A percentile compares a stretch with the other conserved stretches of the same genome.
These are phyloP conservation scores for Aspergillus sp. DNA, from an alignment of 2,329 filamentous ascomycete genomes.

Conservation along the genomic window DNA sequence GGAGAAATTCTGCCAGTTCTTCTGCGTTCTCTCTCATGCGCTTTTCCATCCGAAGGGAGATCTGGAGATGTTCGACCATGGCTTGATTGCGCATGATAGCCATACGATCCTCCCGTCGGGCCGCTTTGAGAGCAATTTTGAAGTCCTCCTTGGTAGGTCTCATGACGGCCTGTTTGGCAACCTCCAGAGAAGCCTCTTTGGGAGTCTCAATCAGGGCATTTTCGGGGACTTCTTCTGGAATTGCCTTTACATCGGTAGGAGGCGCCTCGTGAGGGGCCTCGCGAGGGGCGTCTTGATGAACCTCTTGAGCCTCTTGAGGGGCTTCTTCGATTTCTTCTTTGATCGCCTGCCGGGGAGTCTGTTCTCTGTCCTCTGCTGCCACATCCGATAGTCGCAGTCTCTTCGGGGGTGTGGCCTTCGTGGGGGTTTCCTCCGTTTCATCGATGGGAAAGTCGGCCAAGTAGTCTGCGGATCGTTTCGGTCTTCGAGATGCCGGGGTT, in stretches of 20 bases:
- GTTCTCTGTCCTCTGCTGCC: not conserved
- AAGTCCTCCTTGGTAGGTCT: not conserved
- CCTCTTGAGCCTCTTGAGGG: not conserved
- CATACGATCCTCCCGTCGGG: not conserved
- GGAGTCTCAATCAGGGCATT: not conserved
- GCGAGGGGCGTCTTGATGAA: not conserved
- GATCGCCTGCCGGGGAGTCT: not conserved
- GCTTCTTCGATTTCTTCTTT: not conserved
- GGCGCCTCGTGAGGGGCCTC: too few relatives aligned
- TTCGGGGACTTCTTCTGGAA: not conserved
- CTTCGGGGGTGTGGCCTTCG: constrained; percentile 35
- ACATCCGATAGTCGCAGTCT: constrained; percentile 33
- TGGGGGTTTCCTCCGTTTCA: constrained; percentile 7
- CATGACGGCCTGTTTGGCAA: not conserved
- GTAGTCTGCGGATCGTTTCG: constrained; percentile 35
- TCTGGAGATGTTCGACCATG: constrained; percentile 42
- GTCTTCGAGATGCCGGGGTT: constrained; percentile 32
- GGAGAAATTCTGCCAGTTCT: constrained; percentile 55
- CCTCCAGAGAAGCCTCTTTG: not conserved
- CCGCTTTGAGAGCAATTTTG: not conserved
- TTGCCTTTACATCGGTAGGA: too few relatives aligned
- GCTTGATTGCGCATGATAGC: not conserved
- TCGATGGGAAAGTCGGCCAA: constrained; percentile 21
- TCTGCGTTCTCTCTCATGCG: constrained; percentile 53
- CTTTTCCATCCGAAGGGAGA: constrained; percentile 53